Conservation (phyloP, 352 stramenopile species). For the Phytophthora hybrid region DNA sequence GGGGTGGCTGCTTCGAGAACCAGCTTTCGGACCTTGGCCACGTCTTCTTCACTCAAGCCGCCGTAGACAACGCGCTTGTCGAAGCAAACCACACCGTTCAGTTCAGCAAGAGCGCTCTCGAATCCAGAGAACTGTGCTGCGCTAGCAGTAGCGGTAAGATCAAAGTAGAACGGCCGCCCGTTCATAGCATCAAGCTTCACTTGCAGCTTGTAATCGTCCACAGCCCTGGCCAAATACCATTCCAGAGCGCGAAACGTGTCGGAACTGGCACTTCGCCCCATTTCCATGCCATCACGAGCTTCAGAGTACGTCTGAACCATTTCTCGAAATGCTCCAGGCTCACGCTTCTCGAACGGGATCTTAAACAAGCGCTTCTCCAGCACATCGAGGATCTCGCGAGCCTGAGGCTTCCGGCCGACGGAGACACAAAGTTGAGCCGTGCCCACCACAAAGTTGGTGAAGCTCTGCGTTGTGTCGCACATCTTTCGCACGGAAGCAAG, state of each 20-base stretch:
- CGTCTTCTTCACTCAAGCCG: slow-evolving; percentile 10
- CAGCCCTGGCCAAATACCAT: neutral
- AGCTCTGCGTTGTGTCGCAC: slow-evolving; percentile 15
- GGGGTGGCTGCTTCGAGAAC: neutral
- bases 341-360: slow-evolving; percentile 10
- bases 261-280: slow-evolving; percentile 13
- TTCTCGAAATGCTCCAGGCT: slow-evolving; percentile 9
- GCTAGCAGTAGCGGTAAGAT: slow-evolving; percentile 8
- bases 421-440: slow-evolving; percentile 26
- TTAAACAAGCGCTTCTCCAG: slow-evolving; percentile 42
- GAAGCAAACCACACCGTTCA: slow-evolving; percentile 14
- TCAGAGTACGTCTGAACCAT: slow-evolving; percentile 24
- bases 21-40: slow-evolving; percentile 1
- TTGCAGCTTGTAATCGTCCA: slow-evolving; percentile 18
- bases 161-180: slow-evolving; percentile 14
- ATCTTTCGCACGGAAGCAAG: slow-evolving; percentile 25
- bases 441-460: slow-evolving; percentile 30
- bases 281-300: slow-evolving; percentile 17
- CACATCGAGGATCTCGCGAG: slow-evolving; percentile 29
- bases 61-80: slow-evolving; percentile 16
- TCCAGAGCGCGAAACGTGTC: slow-evolving; percentile 3
- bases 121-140: slow-evolving; percentile 11
- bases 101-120: neutral
- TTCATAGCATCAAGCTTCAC: slow-evolving; percentile 21
- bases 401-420: slow-evolving; percentile 25